Conservation (phyloP, 169 alveolate genomes). For the Sarcocystis neurona region DNA sequence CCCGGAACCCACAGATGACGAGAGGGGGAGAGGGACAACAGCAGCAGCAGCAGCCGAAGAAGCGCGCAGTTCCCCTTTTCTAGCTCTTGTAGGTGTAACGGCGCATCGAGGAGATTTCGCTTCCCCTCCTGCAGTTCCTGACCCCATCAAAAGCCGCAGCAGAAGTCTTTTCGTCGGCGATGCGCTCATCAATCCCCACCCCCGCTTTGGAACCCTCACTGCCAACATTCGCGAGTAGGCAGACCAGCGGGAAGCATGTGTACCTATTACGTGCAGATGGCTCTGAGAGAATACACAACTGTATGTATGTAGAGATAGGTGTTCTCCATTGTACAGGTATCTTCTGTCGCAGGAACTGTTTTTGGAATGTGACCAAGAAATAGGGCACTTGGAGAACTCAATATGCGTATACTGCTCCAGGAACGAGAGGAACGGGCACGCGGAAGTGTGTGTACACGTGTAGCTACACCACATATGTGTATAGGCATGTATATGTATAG, state of each 20-base stretch:
- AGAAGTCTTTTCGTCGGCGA: conserved; percentile 44
- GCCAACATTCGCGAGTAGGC: conserved; percentile 47
- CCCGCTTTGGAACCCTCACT: conserved; percentile 62
- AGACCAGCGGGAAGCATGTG: not conserved
- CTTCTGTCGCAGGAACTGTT: no score
- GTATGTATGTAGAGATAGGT: not conserved
- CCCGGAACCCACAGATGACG: no score
- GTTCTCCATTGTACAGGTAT: not conserved
- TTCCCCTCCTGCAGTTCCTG: conserved; percentile 1
- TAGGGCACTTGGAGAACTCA: no score
- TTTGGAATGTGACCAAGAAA: no score
- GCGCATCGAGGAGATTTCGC: conserved; percentile 19
- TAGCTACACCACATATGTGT: no score
- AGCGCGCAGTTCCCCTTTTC: not conserved
- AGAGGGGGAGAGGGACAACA: not conserved
- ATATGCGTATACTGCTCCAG: no score
- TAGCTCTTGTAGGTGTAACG: no score
- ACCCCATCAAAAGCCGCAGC: conserved; percentile 9
- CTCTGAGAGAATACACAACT: not conserved
- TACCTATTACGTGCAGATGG: not conserved
- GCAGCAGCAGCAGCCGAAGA: not conserved
- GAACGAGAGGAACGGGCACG: no score
- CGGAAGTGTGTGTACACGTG: no score
- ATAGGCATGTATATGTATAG: no score
- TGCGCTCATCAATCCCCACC: conserved; percentile 41